These are phyloP conservation scores for Lavandula angustifolia DNA, from an alignment of 257 asterid species.

Conservation along the genomic window DNA sequence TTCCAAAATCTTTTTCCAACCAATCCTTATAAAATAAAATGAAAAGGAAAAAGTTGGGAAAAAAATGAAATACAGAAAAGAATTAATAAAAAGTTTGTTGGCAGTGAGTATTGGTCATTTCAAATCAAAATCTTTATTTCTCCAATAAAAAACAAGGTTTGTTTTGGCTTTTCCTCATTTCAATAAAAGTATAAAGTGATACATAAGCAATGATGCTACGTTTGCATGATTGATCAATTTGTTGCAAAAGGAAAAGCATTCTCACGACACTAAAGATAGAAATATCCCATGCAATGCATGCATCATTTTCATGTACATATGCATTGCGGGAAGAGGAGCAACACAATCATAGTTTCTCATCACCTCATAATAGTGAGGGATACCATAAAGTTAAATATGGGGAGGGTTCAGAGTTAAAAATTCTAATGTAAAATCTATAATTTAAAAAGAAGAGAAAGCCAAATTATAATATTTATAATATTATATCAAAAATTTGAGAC, in stretches of 20 bases:
- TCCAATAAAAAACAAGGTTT: conserved; percentile 46
- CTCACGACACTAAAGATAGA: conserved; percentile 31
- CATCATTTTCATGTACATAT: conserved; percentile 28
- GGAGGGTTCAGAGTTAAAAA: too few species aligned
- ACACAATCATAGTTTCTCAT: conserved; percentile 16
- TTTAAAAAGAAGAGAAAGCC: too few species aligned
- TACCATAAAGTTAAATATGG: too few species aligned
- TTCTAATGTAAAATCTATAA: too few species aligned
- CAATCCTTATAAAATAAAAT: too few species aligned
- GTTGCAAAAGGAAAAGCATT: conserved; percentile 35
- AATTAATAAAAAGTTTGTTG: conserved; percentile 26
- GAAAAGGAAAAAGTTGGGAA: too few species aligned
- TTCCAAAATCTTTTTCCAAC: too few species aligned
- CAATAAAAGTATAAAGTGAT: conserved; percentile 54
- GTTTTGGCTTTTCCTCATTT: conserved; percentile 51
- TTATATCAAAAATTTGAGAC: too few species aligned
- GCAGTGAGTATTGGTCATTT: conserved; percentile 50
- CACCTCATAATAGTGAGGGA: too few species aligned
- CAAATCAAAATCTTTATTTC: conserved; percentile 35
- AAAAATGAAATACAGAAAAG: conserved; percentile 1
- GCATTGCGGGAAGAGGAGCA: not conserved
- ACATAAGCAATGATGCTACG: conserved; percentile 55
- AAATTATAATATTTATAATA: too few species aligned
- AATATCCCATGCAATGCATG: conserved; percentile 34
- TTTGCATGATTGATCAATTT: conserved; percentile 44